Base-by-base conservation (phyloP, 139 green algal species). In the Tetraselmis striata region DNA sequence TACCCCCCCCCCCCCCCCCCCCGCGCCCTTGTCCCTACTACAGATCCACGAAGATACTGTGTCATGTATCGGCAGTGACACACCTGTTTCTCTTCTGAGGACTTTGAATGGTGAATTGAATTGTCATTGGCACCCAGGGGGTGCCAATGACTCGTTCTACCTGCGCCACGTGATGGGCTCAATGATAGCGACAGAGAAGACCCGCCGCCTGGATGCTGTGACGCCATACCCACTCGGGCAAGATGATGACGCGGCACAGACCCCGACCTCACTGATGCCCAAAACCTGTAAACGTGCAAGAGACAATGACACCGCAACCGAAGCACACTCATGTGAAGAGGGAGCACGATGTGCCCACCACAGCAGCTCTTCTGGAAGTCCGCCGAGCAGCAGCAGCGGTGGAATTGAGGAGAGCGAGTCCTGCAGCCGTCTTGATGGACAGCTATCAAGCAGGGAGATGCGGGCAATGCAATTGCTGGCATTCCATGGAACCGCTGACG, bases 21-120 rank as follows among this genome's bases (percentile, higher is more conserved):
- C 59, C 59, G 25, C 87, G 83, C 81, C 79, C 81, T 77, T 59
- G 82, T 27, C 30, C 78, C 26, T 91, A 88, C 82, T 83, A 86
- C 80, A 77, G 91, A 29, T 83, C 86, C 24, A 81, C 81, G 22
- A 59, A 85, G 59, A 23, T 85, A 58, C 77, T 81, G 24, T 30
- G 31, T 18, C 76, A 26, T 85, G 0, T 75, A 84, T 28, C 59
- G 76, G 58, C 30, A 80, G 22, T 81, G 77, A 22, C 23, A 59
- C 27, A 28, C 27, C 0, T 32, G 31, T 23, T 75, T 89, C 59
- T 80, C 59, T 1, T 31, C 67, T 1, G 24, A 87, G 30, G n/a
- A 76, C n/a, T 79, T 27, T 0, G 29, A 28, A 22, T 75, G 80
- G 25, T 23, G 82, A 28, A 1, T 80, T 25, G 76, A 84, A 23